Conservation (phyloP, 805 yeast species). For the Saturnispora serradocipensis region DNA sequence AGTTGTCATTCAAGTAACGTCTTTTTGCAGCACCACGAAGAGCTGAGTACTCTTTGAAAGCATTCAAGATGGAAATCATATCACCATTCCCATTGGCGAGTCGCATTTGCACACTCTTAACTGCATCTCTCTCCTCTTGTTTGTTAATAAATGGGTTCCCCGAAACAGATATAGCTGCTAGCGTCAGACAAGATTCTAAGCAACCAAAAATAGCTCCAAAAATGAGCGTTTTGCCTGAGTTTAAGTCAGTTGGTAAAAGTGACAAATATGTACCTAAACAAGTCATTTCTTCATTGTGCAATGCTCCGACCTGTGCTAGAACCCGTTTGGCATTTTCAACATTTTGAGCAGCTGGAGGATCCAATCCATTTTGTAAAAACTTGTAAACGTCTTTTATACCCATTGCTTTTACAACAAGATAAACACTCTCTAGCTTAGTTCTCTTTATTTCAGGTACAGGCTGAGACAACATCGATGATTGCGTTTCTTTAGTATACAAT, state of each 20-base stretch:
- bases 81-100: constrained; percentile 61
- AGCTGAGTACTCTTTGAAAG: constrained; percentile 44
- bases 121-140: constrained; percentile 53
- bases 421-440: constrained; percentile 73
- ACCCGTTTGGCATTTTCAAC: constrained; percentile 42
- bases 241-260: constrained; percentile 76
- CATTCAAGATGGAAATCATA: constrained; percentile 53
- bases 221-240: constrained; percentile 73
- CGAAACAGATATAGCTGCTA: constrained; percentile 68
- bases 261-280: constrained; percentile 75
- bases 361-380: constrained; percentile 69
- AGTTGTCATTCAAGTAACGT: constrained; percentile 46
- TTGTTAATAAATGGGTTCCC: constrained; percentile 67
- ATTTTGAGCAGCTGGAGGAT: constrained; percentile 57
- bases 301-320: constrained; percentile 66
- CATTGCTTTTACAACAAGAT: constrained; percentile 81
- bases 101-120: constrained; percentile 36
- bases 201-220: constrained; percentile 79
- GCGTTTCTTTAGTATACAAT: constrained; percentile 57
- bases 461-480: constrained; percentile 49
- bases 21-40: constrained; percentile 25
- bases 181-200: constrained; percentile 62
- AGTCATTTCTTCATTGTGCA: constrained; percentile 46
- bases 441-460: constrained; percentile 88
- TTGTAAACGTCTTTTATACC: constrained; percentile 63